phyloP scores from a whole-genome alignment of 208 protist species.

The Acanthamoeba lenticulata region DNA sequence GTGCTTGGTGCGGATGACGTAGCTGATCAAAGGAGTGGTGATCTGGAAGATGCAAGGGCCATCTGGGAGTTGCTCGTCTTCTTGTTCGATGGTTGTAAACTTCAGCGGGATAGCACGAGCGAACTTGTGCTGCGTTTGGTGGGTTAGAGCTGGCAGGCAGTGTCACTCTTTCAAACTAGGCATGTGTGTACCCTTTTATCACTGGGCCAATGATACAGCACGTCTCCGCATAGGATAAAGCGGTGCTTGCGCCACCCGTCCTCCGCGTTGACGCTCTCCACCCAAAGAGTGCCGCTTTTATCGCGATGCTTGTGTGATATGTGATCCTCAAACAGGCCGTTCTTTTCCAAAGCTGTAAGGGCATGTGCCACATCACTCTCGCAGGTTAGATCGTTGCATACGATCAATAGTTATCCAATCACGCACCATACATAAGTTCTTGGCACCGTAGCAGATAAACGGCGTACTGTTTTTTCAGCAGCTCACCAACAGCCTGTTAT shows the following conservation, averaged over 20 bases:
- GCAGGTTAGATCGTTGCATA: not conserved
- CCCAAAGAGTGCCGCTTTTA: not conserved
- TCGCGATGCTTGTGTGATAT: not conserved
- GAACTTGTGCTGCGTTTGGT: not conserved
- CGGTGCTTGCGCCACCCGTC: slow-evolving; percentile 11
- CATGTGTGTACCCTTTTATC: slow-evolving; percentile 43
- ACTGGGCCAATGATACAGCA: slow-evolving; percentile 4
- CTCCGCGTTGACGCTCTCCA: not conserved
- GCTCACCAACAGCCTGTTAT: not conserved
- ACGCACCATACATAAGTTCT: not conserved
- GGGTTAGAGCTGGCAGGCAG: not conserved
- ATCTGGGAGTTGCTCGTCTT: not conserved
- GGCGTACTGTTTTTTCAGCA: not conserved
- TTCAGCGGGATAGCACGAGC: not conserved
- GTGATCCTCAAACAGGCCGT: not conserved
- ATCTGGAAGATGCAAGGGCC: not conserved
- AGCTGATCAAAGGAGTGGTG: slow-evolving; percentile 17
- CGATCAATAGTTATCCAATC: not conserved
- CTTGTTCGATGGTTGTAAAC: slow-evolving; percentile 5
- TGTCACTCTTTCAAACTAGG: no score
- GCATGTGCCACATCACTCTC: not conserved
- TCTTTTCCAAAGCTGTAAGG: not conserved
- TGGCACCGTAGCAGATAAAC: not conserved
- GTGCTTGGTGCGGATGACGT: slow-evolving; percentile 31
- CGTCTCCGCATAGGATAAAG: not conserved